phyloP scores from a whole-genome alignment of 202 grass and related monocot species.

The Sporobolus alterniflorus region DNA sequence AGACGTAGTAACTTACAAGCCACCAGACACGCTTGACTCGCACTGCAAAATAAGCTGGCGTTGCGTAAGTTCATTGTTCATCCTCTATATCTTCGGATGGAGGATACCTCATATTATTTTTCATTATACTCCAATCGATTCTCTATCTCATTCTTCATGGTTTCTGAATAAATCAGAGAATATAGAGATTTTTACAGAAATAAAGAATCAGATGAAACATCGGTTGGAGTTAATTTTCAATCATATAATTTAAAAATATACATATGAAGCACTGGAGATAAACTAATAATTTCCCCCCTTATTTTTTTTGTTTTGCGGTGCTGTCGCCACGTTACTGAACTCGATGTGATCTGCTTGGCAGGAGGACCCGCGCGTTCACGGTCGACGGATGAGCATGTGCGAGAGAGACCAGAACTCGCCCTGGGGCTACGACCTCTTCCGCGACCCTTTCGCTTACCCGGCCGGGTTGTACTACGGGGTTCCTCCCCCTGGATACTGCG shows the following conservation, averaged over 20 bases:
- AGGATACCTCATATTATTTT: too few species aligned
- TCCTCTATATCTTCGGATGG: too few species aligned
- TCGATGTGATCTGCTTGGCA: slow-evolving; percentile 26
- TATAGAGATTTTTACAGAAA: too few species aligned
- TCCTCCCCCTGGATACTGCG: slow-evolving; percentile 45
- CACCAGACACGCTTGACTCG: slow-evolving; percentile 7
- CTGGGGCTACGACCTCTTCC: slow-evolving; percentile 82
- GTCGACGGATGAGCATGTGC: slow-evolving; percentile 66
- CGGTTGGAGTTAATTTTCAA: too few species aligned
- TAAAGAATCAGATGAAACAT: too few species aligned
- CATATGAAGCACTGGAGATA: too few species aligned
- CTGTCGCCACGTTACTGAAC: slow-evolving; percentile 22
- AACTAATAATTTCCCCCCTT: too few species aligned
- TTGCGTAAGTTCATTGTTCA: neutral
- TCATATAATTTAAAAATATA: too few species aligned
- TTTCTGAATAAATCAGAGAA: too few species aligned
- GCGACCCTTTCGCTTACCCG: slow-evolving; percentile 55
- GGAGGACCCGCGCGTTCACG: slow-evolving; percentile 24
- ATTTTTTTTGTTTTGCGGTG: neutral
- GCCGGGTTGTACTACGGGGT: slow-evolving; percentile 61
- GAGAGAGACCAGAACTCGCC: slow-evolving; percentile 71
- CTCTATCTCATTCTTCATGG: too few species aligned
- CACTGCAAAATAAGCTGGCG: neutral
- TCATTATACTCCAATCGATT: too few species aligned
- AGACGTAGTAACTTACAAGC: neutral